Evolutionary conservation across 1,284 basidiomycete genomes (phyloP).

Genomic region (Neolentinus lepideus): DNA sequence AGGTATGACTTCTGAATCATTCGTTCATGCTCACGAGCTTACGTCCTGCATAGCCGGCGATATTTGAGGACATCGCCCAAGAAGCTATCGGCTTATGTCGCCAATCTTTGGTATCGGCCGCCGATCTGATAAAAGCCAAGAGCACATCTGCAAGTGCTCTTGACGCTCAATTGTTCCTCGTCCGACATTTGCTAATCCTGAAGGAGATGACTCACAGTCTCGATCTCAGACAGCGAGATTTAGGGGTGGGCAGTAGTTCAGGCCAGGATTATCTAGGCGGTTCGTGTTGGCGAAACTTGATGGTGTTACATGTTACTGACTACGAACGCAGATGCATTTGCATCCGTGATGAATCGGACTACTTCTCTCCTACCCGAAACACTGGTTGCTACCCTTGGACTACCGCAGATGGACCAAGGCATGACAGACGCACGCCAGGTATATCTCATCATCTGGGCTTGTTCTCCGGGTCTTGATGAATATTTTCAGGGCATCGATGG

Average conservation of each 20-base stretch:
- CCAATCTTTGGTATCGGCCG: slow-evolving; percentile 66
- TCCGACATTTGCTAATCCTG: slow-evolving; percentile 83
- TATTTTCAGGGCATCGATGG: slow-evolving; percentile 69
- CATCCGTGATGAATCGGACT: slow-evolving; percentile 66
- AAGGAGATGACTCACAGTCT: slow-evolving; percentile 83
- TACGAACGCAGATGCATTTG: slow-evolving; percentile 52
- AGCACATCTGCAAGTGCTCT: slow-evolving; percentile 37
- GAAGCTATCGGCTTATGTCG: slow-evolving; percentile 82
- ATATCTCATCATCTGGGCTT: slow-evolving; percentile 16
- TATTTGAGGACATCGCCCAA: slow-evolving; percentile 91
- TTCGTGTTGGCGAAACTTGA: slow-evolving; percentile 6
- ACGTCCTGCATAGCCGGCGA: slow-evolving; percentile 57
- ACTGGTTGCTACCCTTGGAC: slow-evolving; percentile 59
- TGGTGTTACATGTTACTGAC: neutral
- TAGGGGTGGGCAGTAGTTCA: neutral
- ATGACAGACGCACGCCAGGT: slow-evolving; percentile 62
- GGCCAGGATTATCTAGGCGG: slow-evolving; percentile 17
- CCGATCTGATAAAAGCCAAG: slow-evolving; percentile 50
- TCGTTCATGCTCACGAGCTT: too few species aligned
- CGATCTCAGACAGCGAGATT: slow-evolving; percentile 44
- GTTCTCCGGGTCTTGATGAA: slow-evolving; percentile 3
- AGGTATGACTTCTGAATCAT: slow-evolving; percentile 62
- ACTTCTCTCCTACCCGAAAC: slow-evolving; percentile 65
- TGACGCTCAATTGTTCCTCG: slow-evolving; percentile 79
- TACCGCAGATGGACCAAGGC: slow-evolving; percentile 47